Evolutionary conservation across 345 rosid genomes (phyloP).

Genomic region (Cardamine chenopodiifolia): DNA sequence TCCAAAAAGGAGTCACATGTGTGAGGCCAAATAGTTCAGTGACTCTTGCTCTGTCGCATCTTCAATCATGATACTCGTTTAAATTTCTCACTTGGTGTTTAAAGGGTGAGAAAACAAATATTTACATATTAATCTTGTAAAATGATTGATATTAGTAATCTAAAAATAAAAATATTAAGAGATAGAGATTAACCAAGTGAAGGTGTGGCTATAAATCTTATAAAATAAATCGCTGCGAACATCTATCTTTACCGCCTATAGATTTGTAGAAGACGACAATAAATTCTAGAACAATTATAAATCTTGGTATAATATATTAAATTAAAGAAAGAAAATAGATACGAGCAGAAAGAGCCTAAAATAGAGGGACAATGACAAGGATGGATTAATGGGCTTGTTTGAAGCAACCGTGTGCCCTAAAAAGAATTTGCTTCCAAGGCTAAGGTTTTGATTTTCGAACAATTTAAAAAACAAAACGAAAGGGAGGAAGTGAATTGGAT

Average conservation of each 20-base stretch:
- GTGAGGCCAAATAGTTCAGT: conserved; percentile 5
- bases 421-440: conserved; percentile 23
- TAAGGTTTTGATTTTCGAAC: background rate
- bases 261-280: background rate
- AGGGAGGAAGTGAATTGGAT: background rate
- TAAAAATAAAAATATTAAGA: background rate
- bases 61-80: conserved; percentile 8
- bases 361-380: conserved; percentile 29
- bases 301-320: background rate
- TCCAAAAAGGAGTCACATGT: conserved; percentile 9
- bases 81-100: background rate
- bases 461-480: background rate
- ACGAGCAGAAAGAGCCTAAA: conserved; percentile 7
- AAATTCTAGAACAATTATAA: background rate
- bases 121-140: background rate
- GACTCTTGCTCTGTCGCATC: background rate
- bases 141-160: background rate
- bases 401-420: conserved; percentile 33
- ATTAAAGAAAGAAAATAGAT: background rate
- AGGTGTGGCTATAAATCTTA: background rate
- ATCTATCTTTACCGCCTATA: background rate
- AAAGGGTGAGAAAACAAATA: background rate
- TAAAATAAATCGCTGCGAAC: background rate
- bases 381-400: conserved; percentile 19
- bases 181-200: background rate